Percentiles rank a stretch among this genome's conserved stretches.
Conservation (phyloP, 805 yeast genomes). For the Suhomyces kilbournensis region DNA sequence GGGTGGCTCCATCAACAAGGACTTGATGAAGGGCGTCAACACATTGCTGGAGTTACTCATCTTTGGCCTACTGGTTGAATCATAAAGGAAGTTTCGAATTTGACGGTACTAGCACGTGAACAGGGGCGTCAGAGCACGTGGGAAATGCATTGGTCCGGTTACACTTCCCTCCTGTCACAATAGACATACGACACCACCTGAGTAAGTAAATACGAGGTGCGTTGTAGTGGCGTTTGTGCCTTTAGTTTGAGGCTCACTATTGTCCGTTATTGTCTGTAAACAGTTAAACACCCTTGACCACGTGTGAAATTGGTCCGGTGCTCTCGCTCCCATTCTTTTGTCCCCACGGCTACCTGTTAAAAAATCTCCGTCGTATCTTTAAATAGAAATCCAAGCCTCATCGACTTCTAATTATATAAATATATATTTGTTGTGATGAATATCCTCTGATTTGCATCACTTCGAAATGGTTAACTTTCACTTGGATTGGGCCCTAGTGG, state of each 20-base stretch:
- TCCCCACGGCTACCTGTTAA: background rate
- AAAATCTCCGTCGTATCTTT: background rate
- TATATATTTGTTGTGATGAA: background rate
- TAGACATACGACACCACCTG: background rate
- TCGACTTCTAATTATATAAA: background rate
- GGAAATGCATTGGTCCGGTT: background rate
- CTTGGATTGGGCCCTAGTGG: background rate
- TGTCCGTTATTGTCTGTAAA: no score
- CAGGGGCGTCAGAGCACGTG: background rate
- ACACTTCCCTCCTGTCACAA: background rate
- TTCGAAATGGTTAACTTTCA: background rate
- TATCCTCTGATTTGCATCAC: background rate
- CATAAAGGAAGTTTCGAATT: background rate
- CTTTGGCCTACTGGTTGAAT: background rate
- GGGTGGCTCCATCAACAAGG: constrained; percentile 59
- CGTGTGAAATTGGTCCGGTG: background rate
- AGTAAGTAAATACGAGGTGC: background rate
- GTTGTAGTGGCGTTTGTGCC: background rate
- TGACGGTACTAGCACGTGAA: background rate
- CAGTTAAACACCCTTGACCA: background rate
- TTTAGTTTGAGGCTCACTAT: no score
- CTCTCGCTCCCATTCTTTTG: background rate
- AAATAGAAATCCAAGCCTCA: background rate
- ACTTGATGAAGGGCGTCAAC: constrained; percentile 60
- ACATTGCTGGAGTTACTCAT: constrained; percentile 18